These are phyloP conservation scores for Daldinia decipiens DNA, from an alignment of 495 filamentous ascomycete species.

Conservation along the genomic window DNA sequence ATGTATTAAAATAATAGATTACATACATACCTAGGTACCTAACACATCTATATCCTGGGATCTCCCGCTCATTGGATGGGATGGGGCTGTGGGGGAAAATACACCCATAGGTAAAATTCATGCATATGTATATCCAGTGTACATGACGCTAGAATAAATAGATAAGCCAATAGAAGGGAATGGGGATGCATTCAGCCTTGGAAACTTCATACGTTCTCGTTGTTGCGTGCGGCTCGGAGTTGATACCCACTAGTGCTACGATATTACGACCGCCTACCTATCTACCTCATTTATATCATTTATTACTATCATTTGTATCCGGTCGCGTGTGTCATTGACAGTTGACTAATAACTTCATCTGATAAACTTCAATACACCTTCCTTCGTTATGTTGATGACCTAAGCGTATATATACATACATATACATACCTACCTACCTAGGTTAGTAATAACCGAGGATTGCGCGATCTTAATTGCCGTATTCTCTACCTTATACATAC, in stretches of 20 bases:
- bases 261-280: conserved; percentile 2
- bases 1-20: too few species aligned
- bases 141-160: conserved; percentile 18
- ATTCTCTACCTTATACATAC: not conserved
- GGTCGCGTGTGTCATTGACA: not conserved
- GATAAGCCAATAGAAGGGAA: not conserved
- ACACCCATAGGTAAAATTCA: conserved; percentile 1
- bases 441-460: not conserved
- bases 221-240: conserved; percentile 27
- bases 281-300: not conserved
- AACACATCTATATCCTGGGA: not conserved
- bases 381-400: not conserved
- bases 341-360: not conserved
- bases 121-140: conserved; percentile 5
- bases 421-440: too few species aligned
- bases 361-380: not conserved
- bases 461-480: not conserved
- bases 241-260: conserved; percentile 19
- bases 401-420: not conserved
- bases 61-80: not conserved
- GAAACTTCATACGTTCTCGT: conserved; percentile 6
- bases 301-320: not conserved
- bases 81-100: conserved; percentile 1
- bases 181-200: conserved; percentile 24
- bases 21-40: too few species aligned